Evolutionary conservation across 2,329 filamentous ascomycete species (phyloP).

Genomic region (Huntiella bhutanensis): DNA sequence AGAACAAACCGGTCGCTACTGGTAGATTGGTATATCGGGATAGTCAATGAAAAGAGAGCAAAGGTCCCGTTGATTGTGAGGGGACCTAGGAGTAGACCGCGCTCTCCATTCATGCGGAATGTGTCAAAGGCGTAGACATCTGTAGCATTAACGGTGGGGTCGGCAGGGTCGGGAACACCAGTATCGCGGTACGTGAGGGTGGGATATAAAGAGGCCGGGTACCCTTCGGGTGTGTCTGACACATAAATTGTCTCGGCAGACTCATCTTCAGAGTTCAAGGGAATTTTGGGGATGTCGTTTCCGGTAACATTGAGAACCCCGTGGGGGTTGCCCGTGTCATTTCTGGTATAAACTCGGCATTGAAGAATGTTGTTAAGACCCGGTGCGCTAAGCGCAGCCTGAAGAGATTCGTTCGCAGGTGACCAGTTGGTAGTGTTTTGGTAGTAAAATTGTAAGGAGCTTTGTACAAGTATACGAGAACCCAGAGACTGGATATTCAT

Average conservation of each 20-base stretch:
- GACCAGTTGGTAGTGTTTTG: constrained; percentile 45
- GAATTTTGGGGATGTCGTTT: constrained; percentile 27
- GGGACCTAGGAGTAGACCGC: constrained; percentile 57
- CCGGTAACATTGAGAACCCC: constrained; percentile 49
- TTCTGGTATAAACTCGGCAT: constrained; percentile 51
- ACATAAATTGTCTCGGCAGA: constrained; percentile 42
- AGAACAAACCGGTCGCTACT: constrained; percentile 28
- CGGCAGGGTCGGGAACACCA: constrained; percentile 22
- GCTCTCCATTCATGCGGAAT: constrained; percentile 30
- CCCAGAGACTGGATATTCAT: constrained; percentile 54
- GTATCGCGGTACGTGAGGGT: constrained; percentile 49
- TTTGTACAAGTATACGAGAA: constrained; percentile 43
- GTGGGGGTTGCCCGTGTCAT: constrained; percentile 34
- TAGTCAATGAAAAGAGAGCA: constrained; percentile 61
- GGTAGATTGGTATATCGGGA: constrained; percentile 43
- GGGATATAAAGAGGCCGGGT: constrained; percentile 54
- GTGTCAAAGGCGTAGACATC: constrained; percentile 22
- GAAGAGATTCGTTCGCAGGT: constrained; percentile 42
- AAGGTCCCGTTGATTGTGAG: constrained; percentile 52
- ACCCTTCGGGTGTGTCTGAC: constrained; percentile 45
- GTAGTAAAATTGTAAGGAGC: constrained; percentile 32
- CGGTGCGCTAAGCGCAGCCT: constrained; percentile 47
- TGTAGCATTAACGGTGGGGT: constrained; percentile 20
- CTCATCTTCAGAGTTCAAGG: constrained; percentile 38
- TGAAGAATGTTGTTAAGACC: constrained; percentile 44